phyloP scores from a whole-genome alignment of 257 asterid species.

The Solanum chiquidenum region DNA sequence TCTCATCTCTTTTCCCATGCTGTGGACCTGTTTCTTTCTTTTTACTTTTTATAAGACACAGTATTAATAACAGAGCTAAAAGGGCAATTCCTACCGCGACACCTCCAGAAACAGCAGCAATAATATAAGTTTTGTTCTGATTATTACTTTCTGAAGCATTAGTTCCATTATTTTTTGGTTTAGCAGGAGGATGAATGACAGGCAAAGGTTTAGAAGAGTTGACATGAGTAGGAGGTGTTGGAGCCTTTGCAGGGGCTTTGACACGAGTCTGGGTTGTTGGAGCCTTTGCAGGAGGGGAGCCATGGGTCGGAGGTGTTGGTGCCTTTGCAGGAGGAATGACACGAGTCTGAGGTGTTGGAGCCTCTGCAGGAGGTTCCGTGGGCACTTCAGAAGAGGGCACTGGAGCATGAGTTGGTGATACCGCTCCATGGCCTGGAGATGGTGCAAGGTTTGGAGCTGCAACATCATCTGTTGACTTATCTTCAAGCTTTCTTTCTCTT shows the following conservation, averaged over 20 bases:
- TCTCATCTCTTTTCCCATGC: slow-evolving; percentile 38
- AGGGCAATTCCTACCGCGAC: slow-evolving; percentile 35
- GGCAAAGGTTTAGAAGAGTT: slow-evolving; percentile 4
- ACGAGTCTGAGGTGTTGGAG: slow-evolving; percentile 5
- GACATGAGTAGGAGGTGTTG: background rate
- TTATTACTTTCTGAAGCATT: slow-evolving; percentile 1
- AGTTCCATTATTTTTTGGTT: slow-evolving; percentile 3
- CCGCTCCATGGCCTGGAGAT: slow-evolving; percentile 11
- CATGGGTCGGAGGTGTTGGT: background rate
- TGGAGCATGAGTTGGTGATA: slow-evolving; percentile 14
- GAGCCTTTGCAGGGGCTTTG: background rate
- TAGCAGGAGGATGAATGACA: background rate
- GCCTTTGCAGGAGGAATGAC: background rate
- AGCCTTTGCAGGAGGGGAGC: background rate
- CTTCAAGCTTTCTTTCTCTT: slow-evolving; percentile 12
- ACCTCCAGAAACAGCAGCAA: slow-evolving; percentile 29
- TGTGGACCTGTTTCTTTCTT: slow-evolving; percentile 20
- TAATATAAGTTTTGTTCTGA: slow-evolving; percentile 7
- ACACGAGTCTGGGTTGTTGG: background rate
- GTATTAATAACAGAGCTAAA: slow-evolving; percentile 26
- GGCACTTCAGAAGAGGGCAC: slow-evolving; percentile 1
- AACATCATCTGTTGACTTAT: background rate
- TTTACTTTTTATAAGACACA: slow-evolving; percentile 22
- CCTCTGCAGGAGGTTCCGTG: slow-evolving; percentile 5
- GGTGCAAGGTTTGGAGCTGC: background rate